phyloP scores from a whole-genome alignment of 352 stramenopile species.

The Pythium diclinum region DNA sequence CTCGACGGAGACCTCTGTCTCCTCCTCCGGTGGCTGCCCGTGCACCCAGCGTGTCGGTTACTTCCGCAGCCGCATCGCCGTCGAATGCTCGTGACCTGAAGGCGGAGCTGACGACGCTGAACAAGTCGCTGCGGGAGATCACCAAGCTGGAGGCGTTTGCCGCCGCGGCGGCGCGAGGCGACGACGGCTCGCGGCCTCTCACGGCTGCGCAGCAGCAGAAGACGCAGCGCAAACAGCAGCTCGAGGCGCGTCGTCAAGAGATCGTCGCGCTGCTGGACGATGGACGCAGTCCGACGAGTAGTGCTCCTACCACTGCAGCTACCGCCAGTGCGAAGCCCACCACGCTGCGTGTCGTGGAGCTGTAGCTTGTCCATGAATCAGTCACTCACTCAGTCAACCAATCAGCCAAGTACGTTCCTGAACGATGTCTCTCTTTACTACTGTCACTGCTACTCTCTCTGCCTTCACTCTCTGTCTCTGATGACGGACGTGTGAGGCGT shows the following conservation, averaged over 20 bases:
- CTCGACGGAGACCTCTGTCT: neutral
- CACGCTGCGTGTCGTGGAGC: conserved; percentile 23
- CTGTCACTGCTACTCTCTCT: neutral
- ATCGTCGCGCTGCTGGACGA: conserved; percentile 19
- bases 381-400: neutral
- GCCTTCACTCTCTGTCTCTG: neutral
- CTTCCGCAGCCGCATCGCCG: neutral
- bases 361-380: conserved; percentile 2
- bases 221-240: conserved; percentile 16
- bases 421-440: neutral
- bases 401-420: neutral
- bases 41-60: neutral
- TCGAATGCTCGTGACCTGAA: conserved; percentile 30
- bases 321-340: conserved; percentile 1
- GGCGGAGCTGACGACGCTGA: conserved; percentile 50
- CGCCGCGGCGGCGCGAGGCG: conserved; percentile 3
- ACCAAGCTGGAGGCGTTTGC: conserved; percentile 30
- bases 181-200: conserved; percentile 20
- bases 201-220: conserved; percentile 23
- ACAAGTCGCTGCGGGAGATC: conserved; percentile 43
- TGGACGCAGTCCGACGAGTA: neutral
- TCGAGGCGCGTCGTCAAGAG: conserved; percentile 24
- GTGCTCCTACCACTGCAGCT: neutral
- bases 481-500: neutral
- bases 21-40: neutral